phyloP scores from a whole-genome alignment of 192 early-diverging fungal genomes.

The Chytriomyces sp. region DNA sequence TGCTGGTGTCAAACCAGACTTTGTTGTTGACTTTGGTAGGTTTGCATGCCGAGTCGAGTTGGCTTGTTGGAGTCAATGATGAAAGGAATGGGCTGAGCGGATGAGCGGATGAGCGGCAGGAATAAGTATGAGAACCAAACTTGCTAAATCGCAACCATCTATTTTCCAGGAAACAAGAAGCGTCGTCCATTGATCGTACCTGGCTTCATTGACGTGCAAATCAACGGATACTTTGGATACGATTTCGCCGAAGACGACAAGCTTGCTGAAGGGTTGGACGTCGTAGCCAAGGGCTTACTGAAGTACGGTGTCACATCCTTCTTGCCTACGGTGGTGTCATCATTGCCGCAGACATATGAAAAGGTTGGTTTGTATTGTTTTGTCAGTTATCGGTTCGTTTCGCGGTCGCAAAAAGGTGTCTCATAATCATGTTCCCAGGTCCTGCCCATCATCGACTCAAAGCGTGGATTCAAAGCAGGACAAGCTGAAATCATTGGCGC shows the following conservation, averaged over 20 bases:
- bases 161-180: no score
- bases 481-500: slow-evolving; percentile 48
- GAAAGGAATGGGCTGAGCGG: background rate
- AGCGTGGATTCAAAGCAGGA: background rate
- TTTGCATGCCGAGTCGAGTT: no score
- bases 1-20: background rate
- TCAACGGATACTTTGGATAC: slow-evolving; percentile 62
- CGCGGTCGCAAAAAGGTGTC: background rate
- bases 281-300: slow-evolving; percentile 71
- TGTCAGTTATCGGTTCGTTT: no score
- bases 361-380: background rate
- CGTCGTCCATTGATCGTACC: slow-evolving; percentile 50
- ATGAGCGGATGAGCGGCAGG: no score
- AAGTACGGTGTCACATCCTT: slow-evolving; percentile 79
- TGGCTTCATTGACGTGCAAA: no score
- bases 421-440: background rate
- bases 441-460: background rate
- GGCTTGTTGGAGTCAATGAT: no score
- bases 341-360: slow-evolving; percentile 25
- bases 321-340: no score
- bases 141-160: no score
- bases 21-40: slow-evolving; percentile 6
- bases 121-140: no score
- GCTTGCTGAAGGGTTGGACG: slow-evolving; percentile 62
- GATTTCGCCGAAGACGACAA: slow-evolving; percentile 48